Percentiles rank a stretch among this genome's conserved stretches.
Evolutionary conservation across 1,284 basidiomycete species (phyloP).

Genomic region (Pisolithus thermaeus): DNA sequence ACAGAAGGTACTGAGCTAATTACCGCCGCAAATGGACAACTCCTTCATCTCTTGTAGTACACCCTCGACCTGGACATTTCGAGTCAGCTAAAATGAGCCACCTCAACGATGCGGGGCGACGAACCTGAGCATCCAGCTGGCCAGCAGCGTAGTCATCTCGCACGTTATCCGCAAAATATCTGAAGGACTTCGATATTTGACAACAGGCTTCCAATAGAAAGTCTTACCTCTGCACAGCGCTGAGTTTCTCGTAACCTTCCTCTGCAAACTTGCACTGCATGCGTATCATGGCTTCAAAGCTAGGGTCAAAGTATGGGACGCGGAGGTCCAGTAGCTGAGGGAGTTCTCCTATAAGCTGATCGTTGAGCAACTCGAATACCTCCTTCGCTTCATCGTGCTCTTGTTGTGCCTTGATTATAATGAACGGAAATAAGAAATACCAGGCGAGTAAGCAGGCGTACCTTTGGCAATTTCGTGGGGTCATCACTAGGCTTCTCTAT

Average conservation of each 20-base stretch:
- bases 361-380: constrained; percentile 90
- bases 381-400: constrained; percentile 93
- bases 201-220: constrained; percentile 1
- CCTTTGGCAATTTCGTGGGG: constrained; percentile 83
- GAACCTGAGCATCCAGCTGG: constrained; percentile 88
- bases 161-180: constrained; percentile 87
- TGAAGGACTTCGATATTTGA: constrained; percentile 22
- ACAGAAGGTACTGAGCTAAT: constrained; percentile 20
- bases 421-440: constrained; percentile 1
- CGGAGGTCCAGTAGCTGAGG: constrained; percentile 92
- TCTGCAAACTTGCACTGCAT: constrained; percentile 97
- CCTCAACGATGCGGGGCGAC: constrained; percentile 4
- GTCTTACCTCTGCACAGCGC: constrained; percentile 82
- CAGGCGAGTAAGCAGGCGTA: constrained; percentile 26
- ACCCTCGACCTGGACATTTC: constrained; percentile 67
- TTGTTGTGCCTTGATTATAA: constrained; percentile 68
- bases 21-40: constrained; percentile 80
- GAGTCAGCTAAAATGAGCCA: background rate
- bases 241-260: constrained; percentile 97
- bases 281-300: constrained; percentile 98
- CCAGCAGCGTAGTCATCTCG: constrained; percentile 97
- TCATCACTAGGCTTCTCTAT: constrained; percentile 94
- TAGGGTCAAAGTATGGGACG: constrained; percentile 96
- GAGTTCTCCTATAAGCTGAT: constrained; percentile 86
- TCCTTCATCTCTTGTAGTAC: constrained; percentile 96